phyloP scores from a whole-genome alignment of 2,329 filamentous ascomycete genomes.

The Cladosporium sp. region DNA sequence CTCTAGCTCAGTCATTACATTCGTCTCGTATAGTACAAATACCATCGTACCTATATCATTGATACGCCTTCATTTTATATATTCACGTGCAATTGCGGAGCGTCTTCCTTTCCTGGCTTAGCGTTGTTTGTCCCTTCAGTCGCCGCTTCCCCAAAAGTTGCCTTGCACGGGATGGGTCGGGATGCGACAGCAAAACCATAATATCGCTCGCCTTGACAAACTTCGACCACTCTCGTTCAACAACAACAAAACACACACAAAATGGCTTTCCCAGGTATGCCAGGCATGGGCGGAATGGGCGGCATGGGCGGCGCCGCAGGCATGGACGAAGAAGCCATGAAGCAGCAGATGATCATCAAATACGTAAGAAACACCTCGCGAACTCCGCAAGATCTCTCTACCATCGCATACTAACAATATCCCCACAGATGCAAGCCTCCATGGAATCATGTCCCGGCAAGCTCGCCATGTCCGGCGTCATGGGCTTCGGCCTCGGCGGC shows the following conservation, averaged over 20 bases:
- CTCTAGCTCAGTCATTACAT: background rate
- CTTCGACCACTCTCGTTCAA: background rate
- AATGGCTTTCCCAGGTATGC: constrained; percentile 33
- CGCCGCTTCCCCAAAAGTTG: constrained; percentile 10
- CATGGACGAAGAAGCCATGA: constrained; percentile 37
- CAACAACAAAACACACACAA: constrained; percentile 7
- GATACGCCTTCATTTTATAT: background rate
- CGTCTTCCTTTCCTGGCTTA: background rate
- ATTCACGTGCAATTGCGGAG: constrained; percentile 1
- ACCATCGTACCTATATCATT: background rate
- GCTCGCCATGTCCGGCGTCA: constrained; percentile 83
- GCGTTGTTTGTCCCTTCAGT: constrained; percentile 4
- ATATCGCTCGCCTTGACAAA: background rate
- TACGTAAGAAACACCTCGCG: constrained; percentile 30
- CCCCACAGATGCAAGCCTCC: constrained; percentile 68
- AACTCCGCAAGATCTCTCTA: background rate
- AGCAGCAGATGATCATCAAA: constrained; percentile 54
- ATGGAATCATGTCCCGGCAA: constrained; percentile 96
- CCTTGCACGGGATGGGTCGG: background rate
- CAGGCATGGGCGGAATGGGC: constrained; percentile 26
- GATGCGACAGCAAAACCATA: constrained; percentile 4
- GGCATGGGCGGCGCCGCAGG: constrained; percentile 25
- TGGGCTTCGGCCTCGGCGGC: constrained; percentile 92
- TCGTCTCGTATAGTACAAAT: background rate
- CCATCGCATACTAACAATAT: background rate